Evolutionary conservation across 2,329 filamentous ascomycete genomes (phyloP), one percentile per base, ranked within the genome.

Genomic region (Aspergillus jensenii): DNA sequence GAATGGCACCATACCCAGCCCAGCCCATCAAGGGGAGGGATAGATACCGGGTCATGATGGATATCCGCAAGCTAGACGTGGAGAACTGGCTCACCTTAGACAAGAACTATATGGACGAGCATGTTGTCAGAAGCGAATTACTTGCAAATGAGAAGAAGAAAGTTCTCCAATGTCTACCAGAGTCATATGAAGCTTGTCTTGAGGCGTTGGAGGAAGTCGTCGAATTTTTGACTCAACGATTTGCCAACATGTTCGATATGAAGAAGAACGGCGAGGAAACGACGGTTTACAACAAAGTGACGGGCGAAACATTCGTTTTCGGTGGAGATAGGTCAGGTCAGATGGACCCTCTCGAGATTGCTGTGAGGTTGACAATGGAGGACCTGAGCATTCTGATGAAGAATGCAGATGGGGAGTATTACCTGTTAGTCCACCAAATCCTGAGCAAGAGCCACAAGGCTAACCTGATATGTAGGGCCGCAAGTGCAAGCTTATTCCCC

Each of bases 401-500:
- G 60, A 74, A 77, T 12, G 76, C 75, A 19, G 78, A 78, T 6
- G 76, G 73, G 8, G 74, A 80, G 57, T 80, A 81, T 60, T 78
- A 78, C 53, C 65, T 84, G 78, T 76, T 70, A 66, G 75, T 68
- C 25, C 21, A 23, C 25, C 2, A 12, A 25, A 33, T 37, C 33
- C 41, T 11, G 17, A 4, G 11, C 19, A 6, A 35, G 19, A 37
- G n/a, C 2, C 19, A 46, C 33, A 6, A 46, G 25, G 21, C 56
- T 62, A 39, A 62, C 41, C 35, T 9, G 3, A 27, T 21, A 23
- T 39, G 19, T 56, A 81, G 79, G 27, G 73, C 76, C 54, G 81
- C 81, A 23, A 81, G 79, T 46, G 81, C 81, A 5, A 83, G 79
- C 14, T 69, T 83, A 5, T 83, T 83, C 61, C 82, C 81, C 1